Conservation (phyloP, 495 filamentous ascomycete genomes). For the Penicillium cinerascens region DNA sequence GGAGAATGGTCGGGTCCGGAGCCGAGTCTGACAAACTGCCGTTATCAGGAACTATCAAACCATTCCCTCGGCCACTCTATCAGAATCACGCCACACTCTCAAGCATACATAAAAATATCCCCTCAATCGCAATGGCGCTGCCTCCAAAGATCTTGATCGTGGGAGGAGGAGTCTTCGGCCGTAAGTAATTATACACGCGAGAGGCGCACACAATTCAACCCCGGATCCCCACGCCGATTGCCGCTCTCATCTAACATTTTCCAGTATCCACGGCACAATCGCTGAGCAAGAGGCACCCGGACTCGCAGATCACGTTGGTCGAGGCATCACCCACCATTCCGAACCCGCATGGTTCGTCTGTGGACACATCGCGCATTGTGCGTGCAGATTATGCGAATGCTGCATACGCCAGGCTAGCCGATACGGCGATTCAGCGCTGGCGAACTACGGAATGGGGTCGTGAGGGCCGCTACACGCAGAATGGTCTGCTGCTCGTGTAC, state of each 20-base stretch:
- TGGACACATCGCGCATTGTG: conserved; percentile 76
- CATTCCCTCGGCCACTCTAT: neutral
- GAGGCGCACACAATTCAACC: neutral
- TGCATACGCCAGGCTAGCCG: conserved; percentile 66
- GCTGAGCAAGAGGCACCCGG: conserved; percentile 55
- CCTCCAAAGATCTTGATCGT: conserved; percentile 64
- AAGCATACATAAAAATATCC: neutral
- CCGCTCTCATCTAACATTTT: conserved; percentile 5
- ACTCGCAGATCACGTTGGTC: conserved; percentile 60
- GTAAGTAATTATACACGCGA: conserved; percentile 30
- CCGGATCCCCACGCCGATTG: neutral
- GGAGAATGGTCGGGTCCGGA: conserved; percentile 4
- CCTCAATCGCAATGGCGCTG: conserved; percentile 30
- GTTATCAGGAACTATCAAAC: conserved; percentile 17
- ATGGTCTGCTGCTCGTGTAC: conserved; percentile 67
- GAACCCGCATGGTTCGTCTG: conserved; percentile 64
- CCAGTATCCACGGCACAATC: conserved; percentile 62
- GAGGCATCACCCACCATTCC: conserved; percentile 67
- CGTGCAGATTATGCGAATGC: conserved; percentile 76
- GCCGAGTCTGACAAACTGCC: conserved; percentile 6
- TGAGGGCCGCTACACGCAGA: conserved; percentile 69
- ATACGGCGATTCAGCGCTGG: conserved; percentile 68
- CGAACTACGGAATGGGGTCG: conserved; percentile 58
- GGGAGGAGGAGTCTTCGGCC: conserved; percentile 75
- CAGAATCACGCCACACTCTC: neutral